These are phyloP conservation scores for Zopfia rhizophila DNA, from an alignment of 2,329 filamentous ascomycete species.

Conservation along the genomic window DNA sequence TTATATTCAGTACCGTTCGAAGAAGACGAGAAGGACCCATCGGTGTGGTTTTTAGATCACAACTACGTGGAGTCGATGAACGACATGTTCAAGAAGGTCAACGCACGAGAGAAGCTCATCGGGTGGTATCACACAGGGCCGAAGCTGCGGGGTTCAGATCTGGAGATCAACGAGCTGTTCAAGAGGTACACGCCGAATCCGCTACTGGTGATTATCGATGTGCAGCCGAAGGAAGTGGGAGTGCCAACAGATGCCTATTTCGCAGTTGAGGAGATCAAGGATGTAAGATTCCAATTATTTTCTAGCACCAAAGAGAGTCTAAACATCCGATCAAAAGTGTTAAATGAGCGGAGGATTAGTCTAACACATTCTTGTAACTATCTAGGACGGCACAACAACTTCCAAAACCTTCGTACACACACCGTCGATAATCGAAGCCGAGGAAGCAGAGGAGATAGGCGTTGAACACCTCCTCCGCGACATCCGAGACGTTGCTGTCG, in stretches of 20 bases:
- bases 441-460: conserved; percentile 98
- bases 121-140: conserved; percentile 99
- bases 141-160: conserved; percentile 93
- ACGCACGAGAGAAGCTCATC: conserved; percentile 97
- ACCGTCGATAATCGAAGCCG: conserved; percentile 96
- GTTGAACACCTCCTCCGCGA: conserved; percentile 98
- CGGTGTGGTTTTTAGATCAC: conserved; percentile 99
- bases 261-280: conserved; percentile 99
- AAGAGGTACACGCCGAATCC: conserved; percentile 99
- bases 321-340: not conserved
- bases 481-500: conserved; percentile 97
- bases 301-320: not conserved
- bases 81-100: conserved; percentile 99
- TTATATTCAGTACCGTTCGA: conserved; percentile 84
- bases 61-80: conserved; percentile 99
- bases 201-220: conserved; percentile 95
- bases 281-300: conserved; percentile 69
- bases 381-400: conserved; percentile 95
- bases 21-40: conserved; percentile 98
- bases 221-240: conserved; percentile 96
- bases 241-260: conserved; percentile 99
- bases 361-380: conserved; percentile 15
- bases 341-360: not conserved
- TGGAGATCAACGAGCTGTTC: conserved; percentile 99
- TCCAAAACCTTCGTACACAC: conserved; percentile 98